These are phyloP conservation scores for Kandelia obovata DNA, from an alignment of 345 rosid genomes.

Conservation along the genomic window DNA sequence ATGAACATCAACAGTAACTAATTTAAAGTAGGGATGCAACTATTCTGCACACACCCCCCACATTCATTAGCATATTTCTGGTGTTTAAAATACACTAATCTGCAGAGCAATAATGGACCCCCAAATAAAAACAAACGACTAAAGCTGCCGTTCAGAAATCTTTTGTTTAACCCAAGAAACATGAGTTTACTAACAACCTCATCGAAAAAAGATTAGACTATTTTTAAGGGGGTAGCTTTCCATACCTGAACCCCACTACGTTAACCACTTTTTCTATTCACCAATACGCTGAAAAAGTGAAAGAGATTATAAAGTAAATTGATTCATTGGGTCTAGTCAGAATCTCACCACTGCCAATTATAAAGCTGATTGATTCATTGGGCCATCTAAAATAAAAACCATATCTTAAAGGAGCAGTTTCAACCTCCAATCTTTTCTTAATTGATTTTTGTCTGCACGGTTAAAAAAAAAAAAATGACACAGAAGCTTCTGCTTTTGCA, in stretches of 20 bases:
- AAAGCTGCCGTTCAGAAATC: conserved; percentile 32
- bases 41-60: conserved; percentile 24
- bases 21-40: conserved; percentile 8
- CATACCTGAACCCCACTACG: conserved; percentile 48
- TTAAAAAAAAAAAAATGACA: conserved; percentile 20
- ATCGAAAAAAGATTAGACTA: background rate
- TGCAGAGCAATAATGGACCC: conserved; percentile 48
- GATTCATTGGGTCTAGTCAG: conserved; percentile 55
- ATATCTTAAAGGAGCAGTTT: conserved; percentile 25
- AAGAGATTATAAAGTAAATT: conserved; percentile 25
- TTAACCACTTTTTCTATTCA: conserved; percentile 7
- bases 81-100: conserved; percentile 20
- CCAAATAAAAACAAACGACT: conserved; percentile 6
- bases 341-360: conserved; percentile 59
- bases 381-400: background rate
- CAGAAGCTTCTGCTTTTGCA: conserved; percentile 40
- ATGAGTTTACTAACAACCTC: conserved; percentile 30
- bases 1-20: conserved; percentile 19
- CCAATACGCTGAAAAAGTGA: conserved; percentile 12
- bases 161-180: conserved; percentile 29
- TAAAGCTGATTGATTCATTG: conserved; percentile 46
- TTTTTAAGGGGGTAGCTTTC: conserved; percentile 35
- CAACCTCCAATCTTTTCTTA: conserved; percentile 32
- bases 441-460: conserved; percentile 23
- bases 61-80: conserved; percentile 47